Evolutionary conservation across 345 rosid species (phyloP).

Genomic region (Litchi chinensis): DNA sequence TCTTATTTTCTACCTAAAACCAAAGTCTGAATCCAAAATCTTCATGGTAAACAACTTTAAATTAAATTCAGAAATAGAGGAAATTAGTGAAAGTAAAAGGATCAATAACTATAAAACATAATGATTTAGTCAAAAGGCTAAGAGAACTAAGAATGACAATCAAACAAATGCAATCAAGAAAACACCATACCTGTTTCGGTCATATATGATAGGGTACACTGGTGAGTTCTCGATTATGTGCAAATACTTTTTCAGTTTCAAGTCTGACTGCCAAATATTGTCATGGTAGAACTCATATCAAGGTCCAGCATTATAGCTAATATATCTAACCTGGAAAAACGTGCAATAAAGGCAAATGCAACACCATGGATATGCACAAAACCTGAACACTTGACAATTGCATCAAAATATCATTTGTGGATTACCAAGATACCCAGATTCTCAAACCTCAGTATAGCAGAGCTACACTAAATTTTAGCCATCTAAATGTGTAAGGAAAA

Average conservation of each 20-base stretch:
- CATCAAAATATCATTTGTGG: conserved; percentile 5
- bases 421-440: neutral
- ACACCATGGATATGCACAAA: conserved; percentile 9
- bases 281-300: conserved; percentile 18
- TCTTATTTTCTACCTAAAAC: neutral
- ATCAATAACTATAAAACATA: neutral
- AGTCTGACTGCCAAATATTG: conserved; percentile 61
- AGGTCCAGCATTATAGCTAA: neutral
- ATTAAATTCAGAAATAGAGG: neutral
- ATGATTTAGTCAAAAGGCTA: neutral
- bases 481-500: neutral
- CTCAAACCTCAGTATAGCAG: neutral
- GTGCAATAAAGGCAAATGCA: neutral
- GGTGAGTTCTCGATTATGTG: conserved; percentile 89
- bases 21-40: neutral
- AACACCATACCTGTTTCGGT: conserved; percentile 58
- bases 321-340: neutral
- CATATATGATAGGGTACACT: conserved; percentile 81
- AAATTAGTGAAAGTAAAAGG: neutral
- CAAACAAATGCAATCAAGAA: conserved; percentile 17
- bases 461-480: neutral
- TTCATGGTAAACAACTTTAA: neutral
- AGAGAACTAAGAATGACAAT: neutral
- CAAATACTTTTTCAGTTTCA: conserved; percentile 88
- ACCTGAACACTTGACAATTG: neutral